Evolutionary conservation across 179 eudicot species (phyloP).

Genomic region (Beta corolliflora): DNA sequence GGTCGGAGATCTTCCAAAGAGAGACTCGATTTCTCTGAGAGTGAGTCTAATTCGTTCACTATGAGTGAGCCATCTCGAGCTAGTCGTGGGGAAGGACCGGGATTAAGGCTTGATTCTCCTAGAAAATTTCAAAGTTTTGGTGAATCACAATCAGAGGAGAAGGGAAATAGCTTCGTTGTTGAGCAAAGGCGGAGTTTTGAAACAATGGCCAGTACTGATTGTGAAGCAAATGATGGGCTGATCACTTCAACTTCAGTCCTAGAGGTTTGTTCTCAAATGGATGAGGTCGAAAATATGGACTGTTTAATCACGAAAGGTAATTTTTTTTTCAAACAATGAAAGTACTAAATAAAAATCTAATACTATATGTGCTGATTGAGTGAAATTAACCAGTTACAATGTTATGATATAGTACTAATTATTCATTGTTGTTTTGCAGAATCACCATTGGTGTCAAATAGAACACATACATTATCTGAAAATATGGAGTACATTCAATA

Average conservation of each 20-base stretch:
- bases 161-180: background rate
- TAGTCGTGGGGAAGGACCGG: conserved; percentile 15
- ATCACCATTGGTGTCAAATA: background rate
- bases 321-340: background rate
- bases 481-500: background rate
- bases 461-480: background rate
- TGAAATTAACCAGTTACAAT: background rate
- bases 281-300: conserved; percentile 6
- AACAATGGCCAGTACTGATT: background rate
- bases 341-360: background rate
- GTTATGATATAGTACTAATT: background rate
- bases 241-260: conserved; percentile 11
- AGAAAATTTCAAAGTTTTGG: background rate
- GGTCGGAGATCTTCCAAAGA: conserved; percentile 39
- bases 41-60: conserved; percentile 29
- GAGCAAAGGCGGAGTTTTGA: conserved; percentile 16
- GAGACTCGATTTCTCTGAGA: conserved; percentile 56
- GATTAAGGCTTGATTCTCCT: conserved; percentile 26
- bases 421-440: conserved; percentile 11
- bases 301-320: conserved; percentile 34
- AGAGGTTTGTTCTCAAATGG: conserved; percentile 7
- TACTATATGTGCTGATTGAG: background rate
- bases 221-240: conserved; percentile 9
- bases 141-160: conserved; percentile 7
- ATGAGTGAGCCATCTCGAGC: conserved; percentile 36